Base-by-base conservation (phyloP, 768 basidiomycete genomes). In the Hericium rajendrae region DNA sequence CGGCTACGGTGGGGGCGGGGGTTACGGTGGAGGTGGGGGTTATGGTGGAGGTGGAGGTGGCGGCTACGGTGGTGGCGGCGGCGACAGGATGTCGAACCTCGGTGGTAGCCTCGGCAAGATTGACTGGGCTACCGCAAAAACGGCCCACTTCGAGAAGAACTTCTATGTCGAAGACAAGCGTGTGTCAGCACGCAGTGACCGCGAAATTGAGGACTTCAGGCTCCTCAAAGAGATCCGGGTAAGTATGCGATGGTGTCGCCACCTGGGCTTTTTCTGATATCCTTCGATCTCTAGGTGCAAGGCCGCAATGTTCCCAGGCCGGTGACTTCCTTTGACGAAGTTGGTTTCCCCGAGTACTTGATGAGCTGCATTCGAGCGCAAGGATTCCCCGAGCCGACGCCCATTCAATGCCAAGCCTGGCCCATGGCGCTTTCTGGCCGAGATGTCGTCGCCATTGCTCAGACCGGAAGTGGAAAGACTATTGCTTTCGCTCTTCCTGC, bases 341-440 rank as follows among this genome's bases (percentile, higher is more conserved):
- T 84, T 65, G 94, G 88, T 51, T 97, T 98, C 74, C 97, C 97
- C 10, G 92, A 95, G 65, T 98, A 98, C 72, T 81, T 99, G 59
- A 85, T 97, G 85, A 74, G 82, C 54, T 91, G 95, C 53, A 94
- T 99, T 71, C 86, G 82, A 59, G 90, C 91, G 11, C 93, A 97
- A 74, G 97, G 97, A 37, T 99, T 99, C 74, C 71, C 83, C 28
- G 69, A 79, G 1, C 97, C 97, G 0, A 94, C 95, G 6, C 86
- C 97, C 51, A 98, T 99, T 67, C 97, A 99, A 69, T 97, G 95
- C 68, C 97, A 99, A 70, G 89, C 94, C 16, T 99, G 97, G 97
- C 97, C 97, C 0, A 98, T 98, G 94, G 95, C 97, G 3, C 77
- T 97, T 28, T 91, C 81, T 51, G 95, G 95, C 55, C 81, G 92